phyloP scores from a whole-genome alignment of 306 rosid species.

The Quercus aquifolioides region DNA sequence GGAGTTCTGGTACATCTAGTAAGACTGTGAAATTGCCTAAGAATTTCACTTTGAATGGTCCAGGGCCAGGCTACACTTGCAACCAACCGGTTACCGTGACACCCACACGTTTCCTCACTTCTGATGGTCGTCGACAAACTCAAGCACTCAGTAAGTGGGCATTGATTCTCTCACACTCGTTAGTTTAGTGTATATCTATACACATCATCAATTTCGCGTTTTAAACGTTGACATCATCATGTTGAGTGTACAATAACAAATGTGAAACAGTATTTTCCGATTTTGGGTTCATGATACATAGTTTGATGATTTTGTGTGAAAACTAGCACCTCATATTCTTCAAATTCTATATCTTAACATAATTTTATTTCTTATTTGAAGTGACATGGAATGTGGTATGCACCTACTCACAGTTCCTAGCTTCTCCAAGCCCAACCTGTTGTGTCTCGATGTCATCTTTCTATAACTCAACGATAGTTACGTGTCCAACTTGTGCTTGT shows the following conservation, averaged over 20 bases:
- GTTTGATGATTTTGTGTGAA: too few relatives aligned
- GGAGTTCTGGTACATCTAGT: constrained; percentile 73
- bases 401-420: constrained; percentile 83
- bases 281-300: too few relatives aligned
- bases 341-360: not conserved
- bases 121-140: constrained; percentile 81
- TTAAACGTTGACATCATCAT: too few relatives aligned
- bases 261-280: too few relatives aligned
- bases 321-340: too few relatives aligned
- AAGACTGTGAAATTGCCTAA: constrained; percentile 80
- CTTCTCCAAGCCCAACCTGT: constrained; percentile 72
- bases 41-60: constrained; percentile 85
- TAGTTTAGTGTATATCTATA: too few relatives aligned
- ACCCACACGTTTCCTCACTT: constrained; percentile 61
- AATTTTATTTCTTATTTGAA: constrained; percentile 25
- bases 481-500: constrained; percentile 84
- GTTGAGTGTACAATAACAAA: too few relatives aligned
- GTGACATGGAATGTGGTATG: constrained; percentile 99
- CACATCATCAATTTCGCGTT: too few relatives aligned
- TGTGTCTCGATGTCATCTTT: constrained; percentile 92
- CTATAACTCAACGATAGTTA: constrained; percentile 69
- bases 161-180: not conserved
- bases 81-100: constrained; percentile 83
- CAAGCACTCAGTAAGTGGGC: constrained; percentile 74
- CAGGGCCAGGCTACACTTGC: constrained; percentile 90